phyloP scores from a whole-genome alignment of 2,329 filamentous ascomycete species.

The Eutypa lata region DNA sequence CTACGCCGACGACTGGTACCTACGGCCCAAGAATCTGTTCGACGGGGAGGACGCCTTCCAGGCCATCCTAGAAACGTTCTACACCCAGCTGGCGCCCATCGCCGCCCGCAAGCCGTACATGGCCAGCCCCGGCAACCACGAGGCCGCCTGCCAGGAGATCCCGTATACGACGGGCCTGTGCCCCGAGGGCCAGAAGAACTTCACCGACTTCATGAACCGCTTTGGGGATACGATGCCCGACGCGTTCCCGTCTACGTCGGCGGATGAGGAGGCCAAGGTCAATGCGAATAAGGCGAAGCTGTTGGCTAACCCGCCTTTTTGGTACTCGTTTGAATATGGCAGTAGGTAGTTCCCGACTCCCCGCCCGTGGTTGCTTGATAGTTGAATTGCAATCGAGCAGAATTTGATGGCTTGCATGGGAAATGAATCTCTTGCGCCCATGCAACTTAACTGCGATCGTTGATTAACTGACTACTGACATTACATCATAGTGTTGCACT shows the following conservation, averaged over 20 bases:
- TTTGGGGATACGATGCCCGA: constrained; percentile 51
- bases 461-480: too few relatives aligned
- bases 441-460: too few relatives aligned
- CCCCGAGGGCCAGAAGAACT: constrained; percentile 54
- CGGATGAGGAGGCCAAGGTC: constrained; percentile 35
- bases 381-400: too few relatives aligned
- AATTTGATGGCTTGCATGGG: too few relatives aligned
- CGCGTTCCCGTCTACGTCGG: constrained; percentile 47
- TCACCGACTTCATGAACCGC: constrained; percentile 56
- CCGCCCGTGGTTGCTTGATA: too few relatives aligned
- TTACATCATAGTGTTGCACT: constrained; percentile 37
- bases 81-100: constrained; percentile 47
- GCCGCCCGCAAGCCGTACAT: constrained; percentile 54
- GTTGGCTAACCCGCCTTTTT: constrained; percentile 51
- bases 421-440: too few relatives aligned
- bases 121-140: constrained; percentile 57
- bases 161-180: constrained; percentile 36
- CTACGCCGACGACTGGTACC: constrained; percentile 58
- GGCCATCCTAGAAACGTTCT: constrained; percentile 56
- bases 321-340: constrained; percentile 60
- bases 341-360: constrained; percentile 12
- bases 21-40: constrained; percentile 41
- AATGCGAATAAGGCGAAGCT: constrained; percentile 41
- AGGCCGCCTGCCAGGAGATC: constrained; percentile 49
- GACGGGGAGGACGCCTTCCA: constrained; percentile 51